Evolutionary conservation across 2,329 filamentous ascomycete species (phyloP).

Genomic region (Beauveria rudraprayagi): DNA sequence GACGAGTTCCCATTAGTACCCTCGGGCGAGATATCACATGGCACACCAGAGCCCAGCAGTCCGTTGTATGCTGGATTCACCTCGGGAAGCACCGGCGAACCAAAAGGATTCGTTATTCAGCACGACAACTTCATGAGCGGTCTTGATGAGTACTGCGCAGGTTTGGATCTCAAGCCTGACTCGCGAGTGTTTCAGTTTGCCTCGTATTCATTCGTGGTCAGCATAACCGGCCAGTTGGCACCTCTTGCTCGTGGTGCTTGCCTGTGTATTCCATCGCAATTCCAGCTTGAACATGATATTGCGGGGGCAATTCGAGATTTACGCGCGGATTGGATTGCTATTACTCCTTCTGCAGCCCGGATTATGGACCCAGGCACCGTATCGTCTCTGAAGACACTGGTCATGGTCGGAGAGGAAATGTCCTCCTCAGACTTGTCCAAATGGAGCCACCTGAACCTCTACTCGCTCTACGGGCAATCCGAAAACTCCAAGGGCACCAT

Average conservation of each 20-base stretch:
- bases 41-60: background rate
- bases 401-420: conserved; percentile 3
- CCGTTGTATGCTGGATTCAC: background rate
- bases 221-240: background rate
- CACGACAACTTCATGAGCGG: conserved; percentile 1
- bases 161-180: background rate
- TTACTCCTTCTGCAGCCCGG: background rate
- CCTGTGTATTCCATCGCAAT: background rate
- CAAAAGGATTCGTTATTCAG: background rate
- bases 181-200: background rate
- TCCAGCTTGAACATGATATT: background rate
- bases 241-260: background rate
- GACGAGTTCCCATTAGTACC: background rate
- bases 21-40: background rate
- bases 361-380: background rate
- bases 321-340: background rate
- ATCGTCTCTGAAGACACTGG: background rate
- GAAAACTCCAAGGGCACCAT: conserved; percentile 5
- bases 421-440: background rate
- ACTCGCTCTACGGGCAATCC: conserved; percentile 4
- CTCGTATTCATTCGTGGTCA: conserved; percentile 1
- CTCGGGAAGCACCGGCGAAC: conserved; percentile 3
- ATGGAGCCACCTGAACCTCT: conserved; percentile 1
- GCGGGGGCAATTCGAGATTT: background rate
- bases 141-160: background rate